These are phyloP conservation scores for Brassica cretica DNA, from an alignment of 345 rosid species.

Conservation along the genomic window DNA sequence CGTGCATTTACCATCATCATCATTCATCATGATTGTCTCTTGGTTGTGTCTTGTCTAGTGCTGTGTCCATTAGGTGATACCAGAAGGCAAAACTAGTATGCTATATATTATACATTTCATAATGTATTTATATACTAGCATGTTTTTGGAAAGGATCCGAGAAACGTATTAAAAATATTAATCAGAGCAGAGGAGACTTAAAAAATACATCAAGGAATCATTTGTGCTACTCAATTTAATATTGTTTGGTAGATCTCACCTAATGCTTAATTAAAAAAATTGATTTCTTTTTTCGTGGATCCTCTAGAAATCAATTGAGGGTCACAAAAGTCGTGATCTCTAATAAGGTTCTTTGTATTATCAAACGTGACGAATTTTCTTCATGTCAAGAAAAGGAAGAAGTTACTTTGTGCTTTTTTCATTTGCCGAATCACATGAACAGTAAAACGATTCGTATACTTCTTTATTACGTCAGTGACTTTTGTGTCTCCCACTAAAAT, in stretches of 20 bases:
- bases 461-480: conserved; percentile 18
- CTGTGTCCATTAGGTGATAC: conserved; percentile 30
- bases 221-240: conserved; percentile 18
- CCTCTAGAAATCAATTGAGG: background rate
- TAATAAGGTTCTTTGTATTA: conserved; percentile 19
- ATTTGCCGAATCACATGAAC: conserved; percentile 36
- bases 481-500: background rate
- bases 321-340: conserved; percentile 24
- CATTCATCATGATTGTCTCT: conserved; percentile 12
- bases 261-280: conserved; percentile 16
- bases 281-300: conserved; percentile 21
- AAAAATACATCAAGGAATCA: conserved; percentile 10
- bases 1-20: background rate
- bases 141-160: conserved; percentile 16
- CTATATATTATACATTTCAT: background rate
- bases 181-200: background rate
- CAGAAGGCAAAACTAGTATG: conserved; percentile 33
- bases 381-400: background rate
- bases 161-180: background rate
- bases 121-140: conserved; percentile 9
- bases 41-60: conserved; percentile 10
- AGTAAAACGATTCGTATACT: conserved; percentile 7
- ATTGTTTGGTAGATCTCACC: conserved; percentile 41
- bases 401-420: conserved; percentile 16
- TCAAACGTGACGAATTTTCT: conserved; percentile 3